Conservation (phyloP, 169 alveolate genomes). For the Plasmodium billcollinsi region DNA sequence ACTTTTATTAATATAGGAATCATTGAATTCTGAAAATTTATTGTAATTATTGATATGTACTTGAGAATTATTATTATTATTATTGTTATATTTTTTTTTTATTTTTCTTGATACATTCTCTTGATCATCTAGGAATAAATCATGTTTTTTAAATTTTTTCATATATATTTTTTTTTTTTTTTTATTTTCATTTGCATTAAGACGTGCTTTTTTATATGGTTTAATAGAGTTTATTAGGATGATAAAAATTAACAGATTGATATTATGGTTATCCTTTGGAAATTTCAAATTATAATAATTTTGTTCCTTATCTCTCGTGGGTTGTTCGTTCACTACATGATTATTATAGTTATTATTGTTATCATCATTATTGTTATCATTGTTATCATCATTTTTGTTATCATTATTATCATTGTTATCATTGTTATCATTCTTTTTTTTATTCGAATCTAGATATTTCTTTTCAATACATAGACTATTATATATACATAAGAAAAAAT, state of each 20-base stretch:
- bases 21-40: too few relatives aligned
- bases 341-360: not conserved
- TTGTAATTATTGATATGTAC: not conserved
- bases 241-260: slow-evolving; percentile 37
- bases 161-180: slow-evolving; percentile 20
- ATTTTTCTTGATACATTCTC: slow-evolving; percentile 2
- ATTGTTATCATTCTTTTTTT: not conserved
- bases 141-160: slow-evolving; percentile 20
- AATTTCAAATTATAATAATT: not conserved
- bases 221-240: slow-evolving; percentile 68
- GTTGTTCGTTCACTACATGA: not conserved
- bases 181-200: slow-evolving; percentile 14
- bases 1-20: not conserved
- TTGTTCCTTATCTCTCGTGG: not conserved
- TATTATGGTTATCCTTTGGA: not conserved
- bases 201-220: slow-evolving; percentile 42
- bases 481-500: slow-evolving; percentile 25
- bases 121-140: slow-evolving; percentile 28
- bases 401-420: not conserved
- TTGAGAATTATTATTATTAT: not conserved
- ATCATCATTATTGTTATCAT: not conserved
- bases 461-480: slow-evolving; percentile 2
- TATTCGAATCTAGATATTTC: not conserved
- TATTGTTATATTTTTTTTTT: slow-evolving; percentile 11
- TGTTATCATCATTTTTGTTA: not conserved